phyloP scores from a whole-genome alignment of 1,284 basidiomycete species.

The Cutaneotrichosporon cavernicola region DNA sequence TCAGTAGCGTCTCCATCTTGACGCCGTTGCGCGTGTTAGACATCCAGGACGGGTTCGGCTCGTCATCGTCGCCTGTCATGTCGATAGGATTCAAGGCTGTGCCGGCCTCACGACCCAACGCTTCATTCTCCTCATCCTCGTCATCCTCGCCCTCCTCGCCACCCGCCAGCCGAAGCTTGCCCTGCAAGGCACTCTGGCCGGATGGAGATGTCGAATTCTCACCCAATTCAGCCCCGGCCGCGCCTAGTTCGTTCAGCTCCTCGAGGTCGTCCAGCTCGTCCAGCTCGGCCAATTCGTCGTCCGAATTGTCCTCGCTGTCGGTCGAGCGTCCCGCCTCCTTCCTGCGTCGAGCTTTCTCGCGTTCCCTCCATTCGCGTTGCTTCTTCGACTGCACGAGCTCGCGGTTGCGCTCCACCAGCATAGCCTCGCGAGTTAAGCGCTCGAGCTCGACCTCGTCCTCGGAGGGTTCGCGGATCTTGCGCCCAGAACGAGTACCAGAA shows the following conservation, averaged over 20 bases:
- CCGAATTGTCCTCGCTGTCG: constrained; percentile 1
- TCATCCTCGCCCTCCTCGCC: constrained; percentile 6
- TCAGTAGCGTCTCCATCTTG: background rate
- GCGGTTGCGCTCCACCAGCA: constrained; percentile 11
- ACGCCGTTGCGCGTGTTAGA: background rate
- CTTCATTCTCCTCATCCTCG: constrained; percentile 1
- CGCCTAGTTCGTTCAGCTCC: background rate
- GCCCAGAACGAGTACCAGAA: constrained; percentile 42
- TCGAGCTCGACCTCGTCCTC: constrained; percentile 27
- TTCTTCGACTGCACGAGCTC: background rate
- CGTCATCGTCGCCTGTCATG: background rate
- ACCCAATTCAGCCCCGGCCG: background rate
- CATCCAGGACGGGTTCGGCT: background rate
- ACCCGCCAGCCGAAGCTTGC: background rate
- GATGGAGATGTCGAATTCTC: background rate
- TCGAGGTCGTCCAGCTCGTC: background rate
- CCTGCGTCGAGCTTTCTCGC: background rate
- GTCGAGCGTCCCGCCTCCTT: too few relatives aligned
- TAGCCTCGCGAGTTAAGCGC: constrained; percentile 18
- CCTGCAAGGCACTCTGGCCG: background rate
- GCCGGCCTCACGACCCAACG: background rate
- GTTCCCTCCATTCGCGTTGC: constrained; percentile 9
- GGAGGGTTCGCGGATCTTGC: constrained; percentile 24
- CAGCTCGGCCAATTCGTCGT: background rate
- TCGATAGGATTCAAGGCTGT: background rate